Conservation (phyloP, 495 filamentous ascomycete genomes). For the Neurospora cerealis region DNA sequence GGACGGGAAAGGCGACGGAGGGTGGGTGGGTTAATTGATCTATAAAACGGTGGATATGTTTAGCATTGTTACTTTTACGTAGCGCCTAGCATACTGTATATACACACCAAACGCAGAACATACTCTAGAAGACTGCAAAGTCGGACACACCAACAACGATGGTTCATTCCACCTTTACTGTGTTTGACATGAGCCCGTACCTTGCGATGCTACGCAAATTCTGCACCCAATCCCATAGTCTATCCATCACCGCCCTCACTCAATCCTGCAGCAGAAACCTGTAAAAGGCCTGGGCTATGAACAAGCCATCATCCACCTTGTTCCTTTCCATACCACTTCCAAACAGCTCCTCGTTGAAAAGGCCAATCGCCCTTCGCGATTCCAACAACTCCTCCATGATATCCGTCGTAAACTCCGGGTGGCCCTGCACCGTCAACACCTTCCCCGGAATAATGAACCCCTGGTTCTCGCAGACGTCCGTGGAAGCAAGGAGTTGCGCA, state of each 20-base stretch:
- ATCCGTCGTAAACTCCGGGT: conserved; percentile 76
- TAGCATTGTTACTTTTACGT: background rate
- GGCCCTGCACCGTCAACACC: conserved; percentile 77
- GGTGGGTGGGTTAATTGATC: background rate
- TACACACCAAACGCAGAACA: background rate
- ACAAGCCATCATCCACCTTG: conserved; percentile 56
- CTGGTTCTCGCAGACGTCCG: conserved; percentile 61
- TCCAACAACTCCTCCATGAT: conserved; percentile 64
- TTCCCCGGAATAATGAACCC: conserved; percentile 62
- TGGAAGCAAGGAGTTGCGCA: conserved; percentile 54
- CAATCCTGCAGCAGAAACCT: conserved; percentile 55
- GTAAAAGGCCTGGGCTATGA: conserved; percentile 59
- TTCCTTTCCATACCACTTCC: conserved; percentile 58
- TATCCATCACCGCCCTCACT: background rate
- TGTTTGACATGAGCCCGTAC: background rate
- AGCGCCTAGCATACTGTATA: background rate
- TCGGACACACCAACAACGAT: background rate
- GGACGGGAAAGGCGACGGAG: background rate
- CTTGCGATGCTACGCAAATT: background rate
- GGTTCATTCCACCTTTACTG: background rate
- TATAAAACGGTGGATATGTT: background rate
- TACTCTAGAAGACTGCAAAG: background rate
- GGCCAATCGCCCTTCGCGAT: conserved; percentile 45
- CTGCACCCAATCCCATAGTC: background rate
- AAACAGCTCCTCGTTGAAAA: conserved; percentile 56